A percentile compares a stretch with the other conserved stretches of the same genome.
phyloP scores from a whole-genome alignment of 345 rosid genomes.

The Euclidium syriacum region DNA sequence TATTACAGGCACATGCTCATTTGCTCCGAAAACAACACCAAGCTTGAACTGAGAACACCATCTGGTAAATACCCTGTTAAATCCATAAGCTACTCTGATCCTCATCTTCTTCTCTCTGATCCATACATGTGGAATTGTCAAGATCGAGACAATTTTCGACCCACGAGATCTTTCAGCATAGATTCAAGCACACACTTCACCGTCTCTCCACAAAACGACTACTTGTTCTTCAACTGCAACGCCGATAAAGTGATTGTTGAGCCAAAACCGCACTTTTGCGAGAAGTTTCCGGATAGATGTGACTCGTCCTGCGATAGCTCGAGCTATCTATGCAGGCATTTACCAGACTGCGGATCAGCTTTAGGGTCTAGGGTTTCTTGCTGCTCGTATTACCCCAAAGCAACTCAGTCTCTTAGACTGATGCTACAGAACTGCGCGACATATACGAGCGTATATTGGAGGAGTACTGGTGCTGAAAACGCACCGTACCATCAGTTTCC shows the following conservation, averaged over 20 bases:
- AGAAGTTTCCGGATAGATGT: conserved; percentile 78
- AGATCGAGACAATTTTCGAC: conserved; percentile 61
- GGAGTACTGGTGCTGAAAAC: conserved; percentile 39
- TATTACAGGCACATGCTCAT: conserved; percentile 74
- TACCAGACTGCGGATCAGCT: conserved; percentile 62
- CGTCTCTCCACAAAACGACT: conserved; percentile 77
- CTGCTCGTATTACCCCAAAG: conserved; percentile 81
- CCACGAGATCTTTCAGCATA: conserved; percentile 76
- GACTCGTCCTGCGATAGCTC: conserved; percentile 89
- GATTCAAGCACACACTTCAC: conserved; percentile 80
- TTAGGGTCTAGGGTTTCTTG: conserved; percentile 51
- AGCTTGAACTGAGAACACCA: conserved; percentile 74
- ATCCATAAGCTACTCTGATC: conserved; percentile 72
- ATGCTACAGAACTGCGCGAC: conserved; percentile 81
- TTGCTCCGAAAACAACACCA: conserved; percentile 49
- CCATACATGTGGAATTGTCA: conserved; percentile 86
- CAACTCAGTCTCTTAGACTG: conserved; percentile 73
- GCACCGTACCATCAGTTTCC: conserved; percentile 61
- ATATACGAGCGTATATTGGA: conserved; percentile 85
- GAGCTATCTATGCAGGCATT: conserved; percentile 81
- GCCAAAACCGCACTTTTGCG: conserved; percentile 81
- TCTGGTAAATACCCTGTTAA: conserved; percentile 71
- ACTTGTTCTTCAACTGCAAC: conserved; percentile 87
- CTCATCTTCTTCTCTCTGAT: conserved; percentile 66
- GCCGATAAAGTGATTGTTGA: conserved; percentile 58